These are phyloP conservation scores for Tuber microsphaerosporum DNA, from an alignment of 495 filamentous ascomycete species.

Conservation along the genomic window DNA sequence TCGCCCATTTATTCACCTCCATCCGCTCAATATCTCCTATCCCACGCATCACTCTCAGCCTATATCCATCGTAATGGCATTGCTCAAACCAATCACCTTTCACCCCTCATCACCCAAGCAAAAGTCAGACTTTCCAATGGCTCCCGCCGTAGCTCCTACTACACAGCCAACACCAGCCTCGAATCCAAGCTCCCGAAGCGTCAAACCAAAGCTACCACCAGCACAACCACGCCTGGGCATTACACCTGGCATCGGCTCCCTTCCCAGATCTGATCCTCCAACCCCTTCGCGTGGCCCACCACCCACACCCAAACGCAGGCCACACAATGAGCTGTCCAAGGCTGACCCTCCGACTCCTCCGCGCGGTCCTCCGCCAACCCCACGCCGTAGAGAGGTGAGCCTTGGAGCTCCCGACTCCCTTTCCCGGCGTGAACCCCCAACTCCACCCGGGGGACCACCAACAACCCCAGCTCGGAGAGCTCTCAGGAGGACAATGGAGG, in stretches of 20 bases:
- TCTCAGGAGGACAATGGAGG: not conserved
- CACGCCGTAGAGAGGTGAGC: constrained; percentile 15
- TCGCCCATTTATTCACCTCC: not conserved
- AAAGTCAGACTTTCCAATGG: not conserved
- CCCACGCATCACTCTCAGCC: constrained; percentile 24
- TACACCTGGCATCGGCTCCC: constrained; percentile 19
- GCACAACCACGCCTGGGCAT: constrained; percentile 14
- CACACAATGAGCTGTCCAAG: constrained; percentile 28
- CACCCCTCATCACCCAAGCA: constrained; percentile 21
- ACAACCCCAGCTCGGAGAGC: constrained; percentile 22
- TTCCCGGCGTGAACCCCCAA: constrained; percentile 30
- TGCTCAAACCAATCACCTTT: constrained; percentile 34
- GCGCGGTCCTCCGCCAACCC: constrained; percentile 26
- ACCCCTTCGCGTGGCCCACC: constrained; percentile 31
- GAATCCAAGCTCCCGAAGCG: not conserved
- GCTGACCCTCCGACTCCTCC: constrained; percentile 29
- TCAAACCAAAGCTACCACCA: not conserved
- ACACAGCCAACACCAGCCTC: not conserved
- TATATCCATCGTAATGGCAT: constrained; percentile 30
- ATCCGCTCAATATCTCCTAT: constrained; percentile 12
- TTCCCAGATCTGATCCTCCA: constrained; percentile 31
- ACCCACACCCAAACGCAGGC: constrained; percentile 27
- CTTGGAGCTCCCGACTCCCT: constrained; percentile 23
- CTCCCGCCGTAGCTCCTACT: not conserved
- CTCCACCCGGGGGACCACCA: constrained; percentile 30